Base-by-base conservation (phyloP, 2,329 filamentous ascomycete species). In the Phialemoniopsis sp. region DNA sequence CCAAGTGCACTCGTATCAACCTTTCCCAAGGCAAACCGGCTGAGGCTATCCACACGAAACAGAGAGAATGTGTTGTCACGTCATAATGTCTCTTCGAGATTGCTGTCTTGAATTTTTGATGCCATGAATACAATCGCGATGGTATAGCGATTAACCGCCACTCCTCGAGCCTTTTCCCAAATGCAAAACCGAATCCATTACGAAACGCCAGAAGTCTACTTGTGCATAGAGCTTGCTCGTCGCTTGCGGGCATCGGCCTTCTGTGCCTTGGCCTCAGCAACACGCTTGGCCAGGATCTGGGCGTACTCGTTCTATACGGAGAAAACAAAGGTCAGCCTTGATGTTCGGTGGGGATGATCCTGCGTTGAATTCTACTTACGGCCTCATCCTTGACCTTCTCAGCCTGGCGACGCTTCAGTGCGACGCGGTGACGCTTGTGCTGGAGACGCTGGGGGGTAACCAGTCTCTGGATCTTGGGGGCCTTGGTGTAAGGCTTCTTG, bases 391-490 rank as follows among this genome's bases (percentile, higher is more conserved):
- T 96, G 77, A 89, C 82, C 73, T 90, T 87, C 80, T 98, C 93
- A 64, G 90, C 76, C 67, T 89, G 88, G 73, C 93, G 91, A 72
- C 91, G 89, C 89, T 98, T 98, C 76, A 98, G 86, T 64, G 93
- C 91, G 63, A 94, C 78, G 60, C 90, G 82, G 81, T 97, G 93
- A 65, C 93, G 89, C 88, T 97, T 98, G 87, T 95, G 93, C 83
- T 98, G 93, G 67, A 98, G 89, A 72, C 93, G 93, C 79, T 97
- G 93, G 70, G 93, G 93, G 65, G 93, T 98, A 62, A 98, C 89
- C 62, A 98, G 89, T 70, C 93, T 89, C 85, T 98, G 93, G 77
- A 98, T 98, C 82, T 91, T 94, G 72, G 93, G 93, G 62, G 93
- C 93, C 88, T 98, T 98, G 86, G 91, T 96, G 85, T 97, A 97